A percentile compares a stretch with the other conserved stretches of the same genome.
Evolutionary conservation across 495 filamentous ascomycete genomes (phyloP).

Genomic region (Staphylotrichum longicolle): DNA sequence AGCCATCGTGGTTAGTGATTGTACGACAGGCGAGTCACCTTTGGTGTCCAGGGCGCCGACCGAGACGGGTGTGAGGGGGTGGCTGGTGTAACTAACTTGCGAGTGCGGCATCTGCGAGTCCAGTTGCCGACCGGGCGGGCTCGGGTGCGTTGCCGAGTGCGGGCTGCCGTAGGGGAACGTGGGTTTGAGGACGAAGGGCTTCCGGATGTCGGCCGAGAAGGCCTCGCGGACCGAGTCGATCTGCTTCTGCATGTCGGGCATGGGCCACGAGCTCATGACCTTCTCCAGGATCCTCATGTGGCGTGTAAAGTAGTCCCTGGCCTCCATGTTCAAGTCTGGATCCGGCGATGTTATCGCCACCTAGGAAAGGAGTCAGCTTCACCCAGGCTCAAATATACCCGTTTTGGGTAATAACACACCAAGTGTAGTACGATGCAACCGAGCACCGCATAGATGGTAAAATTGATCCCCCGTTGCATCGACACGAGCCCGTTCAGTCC

Average conservation of each 20-base stretch:
- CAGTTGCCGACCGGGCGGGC: slow-evolving; percentile 55
- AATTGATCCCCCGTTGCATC: slow-evolving; percentile 95
- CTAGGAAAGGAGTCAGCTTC: slow-evolving; percentile 41
- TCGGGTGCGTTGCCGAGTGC: slow-evolving; percentile 55
- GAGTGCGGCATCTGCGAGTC: slow-evolving; percentile 53
- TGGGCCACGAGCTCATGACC: slow-evolving; percentile 80
- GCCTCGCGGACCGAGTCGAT: slow-evolving; percentile 87
- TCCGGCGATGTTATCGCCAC: slow-evolving; percentile 93
- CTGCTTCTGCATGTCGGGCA: slow-evolving; percentile 88
- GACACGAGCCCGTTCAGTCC: slow-evolving; percentile 79
- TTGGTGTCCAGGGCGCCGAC: slow-evolving; percentile 71
- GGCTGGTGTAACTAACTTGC: slow-evolving; percentile 73
- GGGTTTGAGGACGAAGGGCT: slow-evolving; percentile 84
- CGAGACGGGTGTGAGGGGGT: slow-evolving; percentile 81
- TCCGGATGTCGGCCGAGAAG: slow-evolving; percentile 82
- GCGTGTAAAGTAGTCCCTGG: slow-evolving; percentile 85
- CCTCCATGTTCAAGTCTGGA: slow-evolving; percentile 79
- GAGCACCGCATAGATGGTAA: slow-evolving; percentile 87
- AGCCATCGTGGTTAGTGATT: slow-evolving; percentile 74
- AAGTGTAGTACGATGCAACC: slow-evolving; percentile 95
- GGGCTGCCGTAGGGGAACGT: slow-evolving; percentile 89
- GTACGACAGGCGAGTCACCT: slow-evolving; percentile 74
- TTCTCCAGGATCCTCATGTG: slow-evolving; percentile 95
- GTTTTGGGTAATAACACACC: slow-evolving; percentile 51
- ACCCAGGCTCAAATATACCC: not conserved